Evolutionary conservation across 306 rosid species (phyloP), one percentile per base, ranked within the genome.

Genomic region (Pyrus communis): DNA sequence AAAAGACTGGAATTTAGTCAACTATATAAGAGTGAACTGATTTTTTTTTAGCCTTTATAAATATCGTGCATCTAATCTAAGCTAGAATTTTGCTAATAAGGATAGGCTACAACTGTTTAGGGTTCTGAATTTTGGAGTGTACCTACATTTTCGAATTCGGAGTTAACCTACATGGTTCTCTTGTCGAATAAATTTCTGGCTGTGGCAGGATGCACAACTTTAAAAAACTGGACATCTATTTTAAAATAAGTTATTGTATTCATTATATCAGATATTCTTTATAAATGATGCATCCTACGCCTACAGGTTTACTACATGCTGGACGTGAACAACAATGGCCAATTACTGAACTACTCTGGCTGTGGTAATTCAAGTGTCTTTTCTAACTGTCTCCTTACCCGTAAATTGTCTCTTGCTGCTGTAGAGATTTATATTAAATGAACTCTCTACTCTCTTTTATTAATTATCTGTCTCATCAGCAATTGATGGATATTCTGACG

Each of bases 301-400:
- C 27, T 79, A 70, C 81, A 95, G 99, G 97, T 95, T 80, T 95
- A 95, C 88, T 95, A 92, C 93, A 90, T 95, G 97, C 71, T 90
- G 86, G 98, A 92, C 80, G 54, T 23, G 72, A 72, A 75, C 78
- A 79, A 85, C 61, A 75, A 86, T 71, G 96, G 93, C 42, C 87
- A 88, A 77, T 77, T 89, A 82, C 77, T 92, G 85, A 90, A 95
- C 86, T 95, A 82, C 85, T 81, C 97, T 75, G 99, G 99, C 81
- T 95, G 99, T 58, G 99, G 99, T 95, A 90, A 88, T 82, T 73
- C 43, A 70, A 30, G 33, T 62, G 51, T 73, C 59, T 74, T 69
- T 74, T 63, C 61, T 61, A 54, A 62, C 75, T 69, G 22, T 54
- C 55, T 67, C 63, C 67, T 74, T 43, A 25, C 64, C 55, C 17